Conservation (phyloP, 1,284 basidiomycete genomes). For the Apiotrichum gracile region DNA sequence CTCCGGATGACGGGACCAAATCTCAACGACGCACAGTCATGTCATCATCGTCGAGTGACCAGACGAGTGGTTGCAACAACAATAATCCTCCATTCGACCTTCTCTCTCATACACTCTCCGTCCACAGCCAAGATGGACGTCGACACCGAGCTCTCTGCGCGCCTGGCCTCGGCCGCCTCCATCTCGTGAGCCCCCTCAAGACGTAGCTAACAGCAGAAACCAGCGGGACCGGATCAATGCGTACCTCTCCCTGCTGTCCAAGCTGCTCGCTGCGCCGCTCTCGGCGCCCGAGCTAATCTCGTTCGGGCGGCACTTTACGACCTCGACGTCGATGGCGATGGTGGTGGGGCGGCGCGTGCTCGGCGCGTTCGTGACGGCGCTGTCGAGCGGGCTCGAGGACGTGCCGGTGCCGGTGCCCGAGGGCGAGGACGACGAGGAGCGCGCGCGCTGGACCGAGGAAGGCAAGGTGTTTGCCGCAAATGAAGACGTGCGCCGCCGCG, state of each 20-base stretch:
- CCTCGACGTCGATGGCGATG: conserved; percentile 35
- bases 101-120: background rate
- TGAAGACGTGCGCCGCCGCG: conserved; percentile 28
- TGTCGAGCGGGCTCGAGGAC: conserved; percentile 24
- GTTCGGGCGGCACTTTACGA: conserved; percentile 37
- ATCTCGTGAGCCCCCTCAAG: conserved; percentile 5
- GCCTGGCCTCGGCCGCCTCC: conserved; percentile 4
- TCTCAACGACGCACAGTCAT: too few relatives aligned
- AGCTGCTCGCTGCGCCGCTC: conserved; percentile 50
- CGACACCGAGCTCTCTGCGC: conserved; percentile 10
- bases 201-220: conserved; percentile 18
- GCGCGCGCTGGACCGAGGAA: conserved; percentile 19
- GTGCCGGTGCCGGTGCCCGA: conserved; percentile 2
- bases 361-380: conserved; percentile 30
- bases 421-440: conserved; percentile 21
- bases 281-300: conserved; percentile 51
- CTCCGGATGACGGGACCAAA: too few relatives aligned
- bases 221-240: conserved; percentile 80
- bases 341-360: conserved; percentile 41
- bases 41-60: too few relatives aligned
- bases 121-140: conserved; percentile 14
- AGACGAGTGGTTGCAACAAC: too few relatives aligned
- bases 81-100: too few relatives aligned
- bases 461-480: conserved; percentile 25
- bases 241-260: conserved; percentile 50